A percentile compares a stretch with the other conserved stretches of the same genome.
phyloP scores from a whole-genome alignment of 163 green algal species.

The Trebouxia gelatinosa region DNA sequence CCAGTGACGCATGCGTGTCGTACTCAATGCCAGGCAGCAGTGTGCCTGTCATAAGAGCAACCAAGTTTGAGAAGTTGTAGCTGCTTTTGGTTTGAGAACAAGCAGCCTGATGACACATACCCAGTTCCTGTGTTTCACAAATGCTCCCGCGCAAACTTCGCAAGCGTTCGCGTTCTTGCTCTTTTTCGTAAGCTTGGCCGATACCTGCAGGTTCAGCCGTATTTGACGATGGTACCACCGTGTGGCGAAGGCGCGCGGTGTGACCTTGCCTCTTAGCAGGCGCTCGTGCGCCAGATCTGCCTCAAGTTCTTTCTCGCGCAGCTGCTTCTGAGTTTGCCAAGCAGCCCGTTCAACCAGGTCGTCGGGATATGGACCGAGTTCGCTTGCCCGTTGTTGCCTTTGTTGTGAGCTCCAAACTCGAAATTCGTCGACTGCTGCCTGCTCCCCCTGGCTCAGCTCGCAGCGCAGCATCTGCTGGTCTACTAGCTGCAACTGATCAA shows the following conservation, averaged over 20 bases:
- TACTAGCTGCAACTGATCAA: conserved; percentile 13
- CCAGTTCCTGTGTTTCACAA: no score
- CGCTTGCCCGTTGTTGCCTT: neutral
- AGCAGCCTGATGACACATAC: no score
- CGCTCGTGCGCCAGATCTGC: neutral
- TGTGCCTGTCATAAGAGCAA: no score
- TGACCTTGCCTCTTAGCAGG: neutral
- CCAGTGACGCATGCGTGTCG: no score
- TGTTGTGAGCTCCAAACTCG: neutral
- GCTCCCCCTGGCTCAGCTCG: neutral
- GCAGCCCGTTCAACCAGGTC: conserved; percentile 13
- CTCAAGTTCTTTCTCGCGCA: neutral
- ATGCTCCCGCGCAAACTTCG: neutral
- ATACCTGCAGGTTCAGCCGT: neutral
- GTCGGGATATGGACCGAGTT: neutral
- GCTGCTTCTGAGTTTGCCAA: conserved; percentile 9
- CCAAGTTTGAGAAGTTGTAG: neutral
- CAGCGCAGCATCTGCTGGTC: conserved; percentile 7
- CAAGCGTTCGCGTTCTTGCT: neutral
- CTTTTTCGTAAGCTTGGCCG: neutral
- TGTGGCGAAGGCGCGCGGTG: no score
- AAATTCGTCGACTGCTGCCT: conserved; percentile 15
- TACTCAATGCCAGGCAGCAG: conserved; percentile 18
- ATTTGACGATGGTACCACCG: no score
- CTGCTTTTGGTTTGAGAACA: neutral